Base-by-base conservation (phyloP, 192 early-diverging fungal genomes). In the Backusella liffmaniae region DNA sequence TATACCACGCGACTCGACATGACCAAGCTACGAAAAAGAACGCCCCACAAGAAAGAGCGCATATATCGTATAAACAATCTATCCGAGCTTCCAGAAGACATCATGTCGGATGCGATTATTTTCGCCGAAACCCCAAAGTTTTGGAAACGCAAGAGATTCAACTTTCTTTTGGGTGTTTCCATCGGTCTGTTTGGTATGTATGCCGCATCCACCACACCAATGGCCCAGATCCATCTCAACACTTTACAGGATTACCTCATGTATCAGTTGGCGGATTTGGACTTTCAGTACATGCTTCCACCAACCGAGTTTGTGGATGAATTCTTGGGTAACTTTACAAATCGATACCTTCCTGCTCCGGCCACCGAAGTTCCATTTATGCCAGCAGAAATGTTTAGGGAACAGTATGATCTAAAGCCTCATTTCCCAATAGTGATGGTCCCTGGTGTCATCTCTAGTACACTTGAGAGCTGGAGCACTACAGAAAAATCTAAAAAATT, bases 401-500 rank as follows among this genome's bases (percentile, higher is more conserved):
- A 88, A 72, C 35, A 84, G 81, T 67, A 88, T 77, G 68, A 76
- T 70, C 68, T 82, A 21, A 72, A 78, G 30, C 72, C 78, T 9
- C 79, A 72, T 65, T 86, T 84, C 66, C 90, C 91, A 53, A 93
- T 97, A 0, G 87, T 95, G 0, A 77, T 97, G 73, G 91, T 97
- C 13, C 96, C 95, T 1, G 96, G 96, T 23, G 95, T 96, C 75
- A 92, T 95, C 15, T 94, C 93, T 1, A 92, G 94, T 12, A 94
- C 92, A 0, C 85, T 97, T 32, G 95, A 96, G 81, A 94, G 92
- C 72, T 97, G 96, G 96, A 91, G 91, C 66, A 92, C 91, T 7
- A 78, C 84, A 12, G 87, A 88, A 73, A 96, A 94, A 72, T 94
- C 92, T 26, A 81, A 88, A 73, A 91, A 91, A 66, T 96, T 95